These are phyloP conservation scores for Ilex asprella DNA, from an alignment of 257 asterid species.

Conservation along the genomic window DNA sequence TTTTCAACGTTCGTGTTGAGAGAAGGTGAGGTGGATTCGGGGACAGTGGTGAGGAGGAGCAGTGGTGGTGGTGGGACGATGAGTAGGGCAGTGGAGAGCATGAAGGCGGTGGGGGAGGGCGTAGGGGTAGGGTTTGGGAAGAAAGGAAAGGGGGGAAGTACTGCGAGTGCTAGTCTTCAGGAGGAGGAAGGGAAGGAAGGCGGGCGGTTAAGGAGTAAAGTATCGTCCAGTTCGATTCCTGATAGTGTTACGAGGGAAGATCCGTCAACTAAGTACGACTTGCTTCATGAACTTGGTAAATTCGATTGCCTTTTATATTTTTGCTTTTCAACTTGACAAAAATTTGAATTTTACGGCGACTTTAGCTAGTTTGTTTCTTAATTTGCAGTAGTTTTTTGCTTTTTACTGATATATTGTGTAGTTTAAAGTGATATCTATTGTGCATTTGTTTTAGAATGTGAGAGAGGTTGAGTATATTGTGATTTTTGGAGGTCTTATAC, in stretches of 20 bases:
- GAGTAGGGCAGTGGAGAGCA: constrained; percentile 94
- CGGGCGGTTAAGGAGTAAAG: constrained; percentile 46
- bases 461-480: neutral
- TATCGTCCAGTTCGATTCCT: constrained; percentile 75
- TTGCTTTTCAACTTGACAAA: constrained; percentile 1
- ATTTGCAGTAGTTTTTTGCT: constrained; percentile 1
- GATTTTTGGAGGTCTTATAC: neutral
- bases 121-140: constrained; percentile 56
- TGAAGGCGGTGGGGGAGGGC: constrained; percentile 75
- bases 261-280: constrained; percentile 81
- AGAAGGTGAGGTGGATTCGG: constrained; percentile 54
- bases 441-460: neutral
- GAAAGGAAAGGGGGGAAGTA: constrained; percentile 32
- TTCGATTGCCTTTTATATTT: neutral
- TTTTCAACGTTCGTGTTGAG: constrained; percentile 85
- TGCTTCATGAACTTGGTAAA: constrained; percentile 95
- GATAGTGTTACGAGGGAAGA: constrained; percentile 83
- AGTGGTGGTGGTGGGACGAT: constrained; percentile 58
- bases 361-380: constrained; percentile 3
- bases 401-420: neutral
- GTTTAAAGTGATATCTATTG: neutral
- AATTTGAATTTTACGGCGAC: neutral
- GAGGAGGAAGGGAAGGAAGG: constrained; percentile 18
- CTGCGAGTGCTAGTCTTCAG: constrained; percentile 16
- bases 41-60: constrained; percentile 64